Evolutionary conservation across 1,284 basidiomycete genomes (phyloP), one percentile per base, ranked within the genome.

Genomic region (Ceratobasidium sp.): DNA sequence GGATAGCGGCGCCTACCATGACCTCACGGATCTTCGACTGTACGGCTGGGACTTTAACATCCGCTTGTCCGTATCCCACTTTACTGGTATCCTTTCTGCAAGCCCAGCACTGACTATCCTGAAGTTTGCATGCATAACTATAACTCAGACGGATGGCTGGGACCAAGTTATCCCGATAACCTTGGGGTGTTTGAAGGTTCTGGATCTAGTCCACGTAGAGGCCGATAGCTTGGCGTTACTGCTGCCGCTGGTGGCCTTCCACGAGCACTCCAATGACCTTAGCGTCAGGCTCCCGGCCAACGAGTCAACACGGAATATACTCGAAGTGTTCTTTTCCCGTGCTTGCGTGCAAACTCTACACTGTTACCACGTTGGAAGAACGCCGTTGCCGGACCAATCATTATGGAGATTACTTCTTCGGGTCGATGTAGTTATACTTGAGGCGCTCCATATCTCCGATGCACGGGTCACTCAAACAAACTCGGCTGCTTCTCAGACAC

Each of bases 1-100:
- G 66, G 29, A 54, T 37, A 59, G 54, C 24, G 7, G 8, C 27
- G 66, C 66, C 9, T 71, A 71, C 31, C 66, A 48, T 13, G 53
- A 51, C 2, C 41, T 71, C 3, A n/a, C 24, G 6, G 66, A 71
- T 13, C 16, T 54, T 11, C 53, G 53, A 54, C n/a, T n/a, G n/a
- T n/a, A n/a, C n/a, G n/a, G n/a, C n/a, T n/a, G n/a, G n/a, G n/a
- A n/a, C n/a, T n/a, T n/a, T 43, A 43, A 16, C 16, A 9, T 53
- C 9, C 16, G 11, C 16, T 13, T 54, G 9, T 54, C 53, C 16
- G 29, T 27, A 7, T 29, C 24, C 24, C 53, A 54, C 13, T 9
- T 31, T 31, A 24, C 24, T 7, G 27, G 29, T 4, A n/a, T 54
- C 7, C 53, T 54, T 24, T 54, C n/a, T 29, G 53, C 53, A 54